Base-by-base conservation (phyloP, 768 basidiomycete genomes). In the Pleurotus ostreatus region DNA sequence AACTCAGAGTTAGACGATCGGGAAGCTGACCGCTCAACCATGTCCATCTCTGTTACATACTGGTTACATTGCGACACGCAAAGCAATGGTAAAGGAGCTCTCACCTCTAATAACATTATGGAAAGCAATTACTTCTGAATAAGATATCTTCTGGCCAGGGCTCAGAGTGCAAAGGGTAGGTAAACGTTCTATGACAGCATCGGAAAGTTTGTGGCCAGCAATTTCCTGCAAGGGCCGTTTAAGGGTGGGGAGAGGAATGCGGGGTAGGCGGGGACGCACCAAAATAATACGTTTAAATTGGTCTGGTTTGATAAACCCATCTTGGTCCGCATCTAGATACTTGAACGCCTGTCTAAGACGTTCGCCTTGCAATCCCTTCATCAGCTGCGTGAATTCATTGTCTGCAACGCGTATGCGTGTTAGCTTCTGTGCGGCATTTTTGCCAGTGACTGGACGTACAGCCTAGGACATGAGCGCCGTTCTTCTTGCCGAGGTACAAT, bases 321-420 rank as follows among this genome's bases (percentile, higher is more conserved):
- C 92, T 66, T 89, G 84, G 66, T 96, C 89, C 48, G 78, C 74
- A 71, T 98, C 96, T 67, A 98, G 80, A 71, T 86, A 84, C 74
- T 85, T 89, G 78, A 98, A 99, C 22, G 94, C 89, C 73, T 99
- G 97, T 59, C 97, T 89, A 55, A 99, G 78, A 30, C 97, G 87
- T 73, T 99, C 97, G 66, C 95, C 97, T 74, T 98, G 97, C 55
- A 98, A 81, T 43, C 94, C 96, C 72, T 98, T 98, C 93, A 99
- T 97, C 58, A 98, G 75, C 74, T 98, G 95, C 26, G 94, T 97
- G 74, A 98, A 98, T 71, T 98, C 95, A 68, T 90, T 90, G 74
- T 95, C 90, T 94, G 62, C 56, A 44, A 41, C 46, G 46, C 11
- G 30, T 11, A 20, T 20, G 44, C 20, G 34, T 53, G 16, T 46